phyloP scores from a whole-genome alignment of 2,329 filamentous ascomycete species.

The Cordyceps cateniannulata region DNA sequence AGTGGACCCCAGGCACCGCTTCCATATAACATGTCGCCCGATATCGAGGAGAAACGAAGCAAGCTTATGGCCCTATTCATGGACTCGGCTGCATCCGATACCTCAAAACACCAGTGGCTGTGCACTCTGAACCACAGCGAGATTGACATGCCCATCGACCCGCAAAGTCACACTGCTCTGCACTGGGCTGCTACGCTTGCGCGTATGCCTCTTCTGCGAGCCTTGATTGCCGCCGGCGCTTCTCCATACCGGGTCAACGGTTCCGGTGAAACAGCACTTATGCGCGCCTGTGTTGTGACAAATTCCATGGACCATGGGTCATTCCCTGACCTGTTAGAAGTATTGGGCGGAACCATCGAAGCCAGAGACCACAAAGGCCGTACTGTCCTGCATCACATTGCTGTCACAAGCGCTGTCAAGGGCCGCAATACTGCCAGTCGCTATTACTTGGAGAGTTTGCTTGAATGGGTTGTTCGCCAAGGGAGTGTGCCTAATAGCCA shows the following conservation, averaged over 20 bases:
- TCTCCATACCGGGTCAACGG: constrained; percentile 84
- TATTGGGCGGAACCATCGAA: constrained; percentile 84
- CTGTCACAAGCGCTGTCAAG: constrained; percentile 91
- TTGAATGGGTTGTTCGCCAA: constrained; percentile 91
- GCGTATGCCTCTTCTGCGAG: constrained; percentile 71
- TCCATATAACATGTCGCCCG: constrained; percentile 51
- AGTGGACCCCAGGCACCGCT: constrained; percentile 59
- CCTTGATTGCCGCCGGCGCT: constrained; percentile 77
- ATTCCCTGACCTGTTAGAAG: constrained; percentile 84
- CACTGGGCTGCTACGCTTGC: constrained; percentile 96
- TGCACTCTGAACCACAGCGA: constrained; percentile 70
- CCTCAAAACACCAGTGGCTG: constrained; percentile 68
- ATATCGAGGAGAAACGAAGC: constrained; percentile 73
- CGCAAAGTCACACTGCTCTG: constrained; percentile 80
- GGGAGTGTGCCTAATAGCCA: constrained; percentile 57
- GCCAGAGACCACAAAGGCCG: constrained; percentile 82
- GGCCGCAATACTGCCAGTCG: constrained; percentile 85
- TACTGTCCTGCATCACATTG: constrained; percentile 93
- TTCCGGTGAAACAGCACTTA: constrained; percentile 84
- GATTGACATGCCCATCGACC: constrained; percentile 87
- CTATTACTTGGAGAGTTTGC: constrained; percentile 89
- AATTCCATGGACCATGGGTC: constrained; percentile 89
- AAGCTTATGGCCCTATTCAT: constrained; percentile 78
- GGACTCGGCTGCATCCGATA: constrained; percentile 64
- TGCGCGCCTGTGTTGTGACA: constrained; percentile 86